These are phyloP conservation scores for Rhodotorula sp. DNA, from an alignment of 1,284 basidiomycete genomes.

Conservation along the genomic window DNA sequence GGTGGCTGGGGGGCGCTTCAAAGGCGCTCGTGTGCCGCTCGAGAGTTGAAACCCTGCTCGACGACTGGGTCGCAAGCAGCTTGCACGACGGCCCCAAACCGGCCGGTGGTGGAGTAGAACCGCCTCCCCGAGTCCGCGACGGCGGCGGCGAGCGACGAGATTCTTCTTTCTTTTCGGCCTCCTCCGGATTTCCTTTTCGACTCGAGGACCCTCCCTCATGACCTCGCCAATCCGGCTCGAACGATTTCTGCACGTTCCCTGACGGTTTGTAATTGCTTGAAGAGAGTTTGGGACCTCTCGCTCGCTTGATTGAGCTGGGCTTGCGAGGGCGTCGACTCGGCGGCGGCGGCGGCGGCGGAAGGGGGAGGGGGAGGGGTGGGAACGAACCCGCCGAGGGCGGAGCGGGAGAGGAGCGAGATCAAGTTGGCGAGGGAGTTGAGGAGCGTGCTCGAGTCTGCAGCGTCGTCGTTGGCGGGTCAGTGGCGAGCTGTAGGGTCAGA, in stretches of 20 bases:
- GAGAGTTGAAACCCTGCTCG: no score
- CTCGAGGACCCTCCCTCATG: not conserved
- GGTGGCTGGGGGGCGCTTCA: no score
- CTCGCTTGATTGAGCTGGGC: slow-evolving; percentile 6
- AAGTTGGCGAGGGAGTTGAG: slow-evolving; percentile 8
- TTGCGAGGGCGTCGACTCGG: not conserved
- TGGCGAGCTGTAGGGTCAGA: no score
- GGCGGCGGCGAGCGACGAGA: no score
- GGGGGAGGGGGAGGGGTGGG: not conserved
- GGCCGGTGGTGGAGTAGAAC: no score
- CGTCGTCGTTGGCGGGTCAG: no score
- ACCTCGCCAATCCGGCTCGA: not conserved
- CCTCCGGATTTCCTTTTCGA: not conserved
- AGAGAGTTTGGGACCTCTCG: slow-evolving; percentile 1
- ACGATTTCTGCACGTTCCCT: slow-evolving; percentile 6
- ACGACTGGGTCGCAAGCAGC: no score
- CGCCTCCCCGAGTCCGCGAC: no score
- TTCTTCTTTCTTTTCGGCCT: no score
- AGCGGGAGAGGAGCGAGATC: slow-evolving; percentile 18
- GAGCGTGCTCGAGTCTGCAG: not conserved
- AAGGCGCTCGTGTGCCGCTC: no score
- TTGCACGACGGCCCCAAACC: no score
- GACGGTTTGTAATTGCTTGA: not conserved
- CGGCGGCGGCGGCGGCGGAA: not conserved
- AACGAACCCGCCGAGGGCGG: slow-evolving; percentile 20